Evolutionary conservation across 2,329 filamentous ascomycete genomes (phyloP).

Genomic region (Akanthomyces dipterigenus): DNA sequence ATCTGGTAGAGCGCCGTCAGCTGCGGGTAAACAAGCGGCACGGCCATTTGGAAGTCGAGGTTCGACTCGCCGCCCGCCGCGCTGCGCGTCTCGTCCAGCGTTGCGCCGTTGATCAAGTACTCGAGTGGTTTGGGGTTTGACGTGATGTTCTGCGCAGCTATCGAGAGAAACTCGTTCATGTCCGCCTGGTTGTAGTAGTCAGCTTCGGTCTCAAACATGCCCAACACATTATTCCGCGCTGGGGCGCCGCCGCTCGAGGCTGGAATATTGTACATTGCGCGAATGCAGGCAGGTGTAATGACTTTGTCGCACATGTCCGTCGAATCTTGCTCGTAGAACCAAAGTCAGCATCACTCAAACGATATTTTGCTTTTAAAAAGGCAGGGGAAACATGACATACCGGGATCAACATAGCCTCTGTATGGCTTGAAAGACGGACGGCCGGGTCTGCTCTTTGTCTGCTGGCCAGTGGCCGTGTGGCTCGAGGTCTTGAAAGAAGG

Average conservation of each 20-base stretch:
- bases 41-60: conserved; percentile 42
- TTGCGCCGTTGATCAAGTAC: conserved; percentile 31
- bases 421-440: neutral
- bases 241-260: neutral
- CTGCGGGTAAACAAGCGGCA: conserved; percentile 46
- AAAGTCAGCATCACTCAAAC: neutral
- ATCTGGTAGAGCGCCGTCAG: conserved; percentile 22
- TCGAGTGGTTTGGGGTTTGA: conserved; percentile 12
- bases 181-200: conserved; percentile 35
- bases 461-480: neutral
- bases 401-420: neutral
- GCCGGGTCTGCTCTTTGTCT: neutral
- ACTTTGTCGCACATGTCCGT: conserved; percentile 37
- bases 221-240: conserved; percentile 28
- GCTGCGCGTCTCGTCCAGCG: conserved; percentile 13
- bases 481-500: conserved; percentile 15
- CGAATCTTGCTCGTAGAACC: neutral
- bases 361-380: no score
- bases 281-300: conserved; percentile 49
- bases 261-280: conserved; percentile 37
- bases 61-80: conserved; percentile 33
- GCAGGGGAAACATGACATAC: no score
- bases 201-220: conserved; percentile 33
- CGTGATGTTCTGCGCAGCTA: conserved; percentile 23
- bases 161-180: conserved; percentile 33